Evolutionary conservation across 108 stramenopile species (phyloP).

Genomic region (Skeletonema menzelii): DNA sequence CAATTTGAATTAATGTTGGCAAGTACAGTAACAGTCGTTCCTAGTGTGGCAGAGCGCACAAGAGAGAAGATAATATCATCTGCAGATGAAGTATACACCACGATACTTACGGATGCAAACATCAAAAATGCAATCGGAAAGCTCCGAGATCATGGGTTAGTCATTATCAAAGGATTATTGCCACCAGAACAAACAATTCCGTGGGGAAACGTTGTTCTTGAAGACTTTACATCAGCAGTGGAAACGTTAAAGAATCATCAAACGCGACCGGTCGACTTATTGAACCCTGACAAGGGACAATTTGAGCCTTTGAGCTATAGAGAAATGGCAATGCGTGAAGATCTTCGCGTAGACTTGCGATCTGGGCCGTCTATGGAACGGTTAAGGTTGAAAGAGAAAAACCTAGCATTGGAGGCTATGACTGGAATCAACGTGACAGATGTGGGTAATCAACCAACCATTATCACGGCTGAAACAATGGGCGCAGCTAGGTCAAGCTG

Average conservation of each 20-base stretch:
- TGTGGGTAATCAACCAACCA: conserved; percentile 14
- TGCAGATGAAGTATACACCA: conserved; percentile 19
- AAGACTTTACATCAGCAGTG: conserved; percentile 62
- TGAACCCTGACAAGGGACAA: conserved; percentile 49
- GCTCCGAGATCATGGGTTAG: conserved; percentile 61
- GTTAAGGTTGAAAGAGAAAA: conserved; percentile 34
- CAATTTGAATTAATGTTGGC: conserved; percentile 32
- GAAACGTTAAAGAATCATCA: conserved; percentile 47
- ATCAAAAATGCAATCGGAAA: conserved; percentile 44
- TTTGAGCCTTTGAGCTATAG: conserved; percentile 67
- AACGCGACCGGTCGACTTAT: conserved; percentile 56
- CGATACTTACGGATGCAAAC: conserved; percentile 48
- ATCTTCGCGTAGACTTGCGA: conserved; percentile 78
- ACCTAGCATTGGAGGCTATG: background rate
- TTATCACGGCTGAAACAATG: conserved; percentile 22
- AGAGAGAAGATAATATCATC: conserved; percentile 7
- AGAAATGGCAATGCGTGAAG: conserved; percentile 89
- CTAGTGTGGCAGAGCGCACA: conserved; percentile 34
- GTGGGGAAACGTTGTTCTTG: conserved; percentile 65
- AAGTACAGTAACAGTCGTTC: conserved; percentile 16
- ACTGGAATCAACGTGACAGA: background rate
- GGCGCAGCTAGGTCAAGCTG: conserved; percentile 22
- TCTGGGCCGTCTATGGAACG: conserved; percentile 58
- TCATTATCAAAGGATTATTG: conserved; percentile 57
- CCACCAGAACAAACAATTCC: conserved; percentile 48